Base-by-base conservation (phyloP, 305 asterid species). In the Fraxinus floribunda region DNA sequence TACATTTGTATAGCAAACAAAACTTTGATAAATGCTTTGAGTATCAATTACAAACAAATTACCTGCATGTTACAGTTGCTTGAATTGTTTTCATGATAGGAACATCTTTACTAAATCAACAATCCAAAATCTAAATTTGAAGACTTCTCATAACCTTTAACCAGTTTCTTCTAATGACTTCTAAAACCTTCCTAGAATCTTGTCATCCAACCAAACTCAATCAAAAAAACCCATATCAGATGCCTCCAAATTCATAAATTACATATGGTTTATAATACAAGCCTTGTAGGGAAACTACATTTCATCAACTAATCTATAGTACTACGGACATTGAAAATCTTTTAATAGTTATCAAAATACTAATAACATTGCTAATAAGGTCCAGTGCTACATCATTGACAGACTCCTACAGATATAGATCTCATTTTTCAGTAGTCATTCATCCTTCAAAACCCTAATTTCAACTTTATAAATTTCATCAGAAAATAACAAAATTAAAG, bases 371-470 rank as follows among this genome's bases (percentile, higher is more conserved):
- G 78, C 52, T n/a, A 70, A 62, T 66, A 30, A 70, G 60, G 55
- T 64, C 30, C 22, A 68, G 68, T 41, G 74, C 60, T 32, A 26
- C 30, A 10, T 62, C 20, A 38, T 18, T 72, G 55, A 15, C 49
- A 18, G 18, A 46, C 7, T 46, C 76, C 70, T 49, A 30, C 38
- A 11, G 16, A 52, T 8, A 10, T 34, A 20, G 57, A 55, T 16
- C 29, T 29, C 26, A 62, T 32, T 22, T 77, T 44, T 66, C 71
- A 29, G 13, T 20, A 73, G 73, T 44, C 24, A 78, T 81, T 77
- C 36, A 35, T 77, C 20, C 66, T 34, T 13, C 71, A 30, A 76
- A 77, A 77, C 11, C 76, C 76, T 16, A 84, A 26, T 62, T 70
- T 66, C 79, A 38, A 44, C 57, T 71, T 49, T 57, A 24, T 55